Base-by-base conservation (phyloP, 257 asterid genomes). In the Perilla frutescens region DNA sequence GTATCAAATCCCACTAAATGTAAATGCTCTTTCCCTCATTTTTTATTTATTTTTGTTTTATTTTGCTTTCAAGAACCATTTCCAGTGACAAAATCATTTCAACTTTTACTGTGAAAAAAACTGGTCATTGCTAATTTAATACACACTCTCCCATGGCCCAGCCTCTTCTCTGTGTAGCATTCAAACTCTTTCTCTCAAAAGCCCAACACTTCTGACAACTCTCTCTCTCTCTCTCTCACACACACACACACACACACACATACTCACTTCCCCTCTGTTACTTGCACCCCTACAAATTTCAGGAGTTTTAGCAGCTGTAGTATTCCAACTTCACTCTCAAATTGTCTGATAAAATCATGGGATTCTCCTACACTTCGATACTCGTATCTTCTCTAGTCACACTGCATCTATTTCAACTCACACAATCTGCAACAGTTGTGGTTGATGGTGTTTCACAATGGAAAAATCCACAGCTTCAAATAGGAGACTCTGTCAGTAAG, bases 401-500 rank as follows among this genome's bases (percentile, higher is more conserved):
- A 77, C 40, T 81, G 44, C 74, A 61, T 4, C 76, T 80, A 7
- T 69, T 78, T 72, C 86, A 84, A 14, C 15, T 71, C 56, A 83
- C 84, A 66, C 57, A 75, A 31, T 71, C 86, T 76, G 88, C 97
- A 68, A 82, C 97, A 15, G 70, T 90, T 1, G 81, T 84, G 41
- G 89, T 94, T 20, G 96, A 92, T 88, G 98, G 98, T 51, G 90
- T 84, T 77, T 84, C 91, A 72, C 62, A 80, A 29, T 87, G 97
- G 98, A 87, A 81, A 66, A 90, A 94, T 20, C 95, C 98, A 62
- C 82, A 67, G 44, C 85, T 87, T 73, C 92, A 87, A 65, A 81
- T 91, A 26, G 96, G 92, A 56, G 98, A 91, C 71, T 76, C 90
- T 76, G 93, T 94, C 81, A 79, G 99, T 94, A 86, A 90, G 93